Conservation (phyloP, 768 basidiomycete genomes). For the Phlebiopsis gigantea region DNA sequence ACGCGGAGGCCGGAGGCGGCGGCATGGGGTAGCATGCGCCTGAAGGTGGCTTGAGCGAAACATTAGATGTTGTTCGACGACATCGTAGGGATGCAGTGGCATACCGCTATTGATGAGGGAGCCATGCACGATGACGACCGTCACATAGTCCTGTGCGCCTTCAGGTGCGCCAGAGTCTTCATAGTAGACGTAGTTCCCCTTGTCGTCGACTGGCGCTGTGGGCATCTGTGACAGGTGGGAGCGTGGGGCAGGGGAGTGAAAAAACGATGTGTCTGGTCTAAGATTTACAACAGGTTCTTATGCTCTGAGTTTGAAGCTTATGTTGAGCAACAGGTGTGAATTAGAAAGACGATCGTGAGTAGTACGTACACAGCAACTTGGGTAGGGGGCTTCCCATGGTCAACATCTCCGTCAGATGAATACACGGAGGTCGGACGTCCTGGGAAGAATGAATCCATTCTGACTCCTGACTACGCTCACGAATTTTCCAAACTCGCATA, state of each 20-base stretch:
- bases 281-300: too few species aligned
- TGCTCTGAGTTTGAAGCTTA: too few species aligned
- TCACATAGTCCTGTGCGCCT: constrained; percentile 6
- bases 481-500: too few species aligned
- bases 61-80: not conserved
- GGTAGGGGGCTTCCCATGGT: too few species aligned
- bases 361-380: too few species aligned
- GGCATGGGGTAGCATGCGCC: constrained; percentile 1
- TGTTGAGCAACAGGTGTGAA: too few species aligned
- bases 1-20: constrained; percentile 3
- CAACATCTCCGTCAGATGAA: too few species aligned
- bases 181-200: constrained; percentile 12
- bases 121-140: constrained; percentile 16
- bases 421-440: too few species aligned
- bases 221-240: constrained; percentile 8
- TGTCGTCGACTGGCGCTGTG: constrained; percentile 10
- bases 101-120: constrained; percentile 9
- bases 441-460: too few species aligned
- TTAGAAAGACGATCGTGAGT: too few species aligned
- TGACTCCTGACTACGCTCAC: too few species aligned
- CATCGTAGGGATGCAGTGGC: not conserved
- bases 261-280: too few species aligned
- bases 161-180: constrained; percentile 16
- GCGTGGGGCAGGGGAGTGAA: not conserved
- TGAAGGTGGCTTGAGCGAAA: not conserved